Evolutionary conservation across 1,139 yeast genomes (phyloP).

Genomic region (Hanseniaspora sp.): DNA sequence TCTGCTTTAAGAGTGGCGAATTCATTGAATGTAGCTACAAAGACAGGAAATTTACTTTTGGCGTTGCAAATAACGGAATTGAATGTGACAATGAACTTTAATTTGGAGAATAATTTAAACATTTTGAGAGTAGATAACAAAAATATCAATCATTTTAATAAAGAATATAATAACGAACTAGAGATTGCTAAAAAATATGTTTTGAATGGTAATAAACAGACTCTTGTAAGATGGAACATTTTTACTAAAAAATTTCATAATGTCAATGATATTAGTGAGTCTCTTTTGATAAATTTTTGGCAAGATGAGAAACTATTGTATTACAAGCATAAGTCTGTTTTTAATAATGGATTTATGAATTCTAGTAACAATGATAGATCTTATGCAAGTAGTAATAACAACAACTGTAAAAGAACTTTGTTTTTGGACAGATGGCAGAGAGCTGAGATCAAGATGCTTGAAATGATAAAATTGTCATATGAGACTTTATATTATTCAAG

Average conservation of each 20-base stretch:
- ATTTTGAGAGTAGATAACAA: slow-evolving; percentile 7
- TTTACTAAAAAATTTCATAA: slow-evolving; percentile 22
- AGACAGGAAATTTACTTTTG: slow-evolving; percentile 59
- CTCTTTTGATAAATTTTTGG: slow-evolving; percentile 27
- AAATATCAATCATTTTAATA: slow-evolving; percentile 3
- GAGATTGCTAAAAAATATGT: slow-evolving; percentile 14
- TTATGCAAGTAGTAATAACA: neutral
- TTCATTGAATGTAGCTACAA: slow-evolving; percentile 71
- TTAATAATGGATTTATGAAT: neutral
- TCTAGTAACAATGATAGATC: neutral
- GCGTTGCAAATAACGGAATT: slow-evolving; percentile 83
- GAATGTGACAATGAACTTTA: slow-evolving; percentile 58
- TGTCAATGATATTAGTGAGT: slow-evolving; percentile 24
- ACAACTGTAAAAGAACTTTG: slow-evolving; percentile 17
- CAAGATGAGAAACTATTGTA: slow-evolving; percentile 27
- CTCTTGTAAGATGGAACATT: slow-evolving; percentile 24
- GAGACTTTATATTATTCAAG: slow-evolving; percentile 66
- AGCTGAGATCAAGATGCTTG: slow-evolving; percentile 69
- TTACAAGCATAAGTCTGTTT: slow-evolving; percentile 19
- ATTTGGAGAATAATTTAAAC: slow-evolving; percentile 53
- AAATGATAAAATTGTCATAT: slow-evolving; percentile 72
- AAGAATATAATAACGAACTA: slow-evolving; percentile 11
- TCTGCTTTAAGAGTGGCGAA: slow-evolving; percentile 78
- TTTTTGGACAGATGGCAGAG: slow-evolving; percentile 40
- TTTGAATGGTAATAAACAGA: slow-evolving; percentile 9